Evolutionary conservation across 2,329 filamentous ascomycete species (phyloP), one percentile per base, ranked within the genome.

Genomic region (Ceratocystis destructans): DNA sequence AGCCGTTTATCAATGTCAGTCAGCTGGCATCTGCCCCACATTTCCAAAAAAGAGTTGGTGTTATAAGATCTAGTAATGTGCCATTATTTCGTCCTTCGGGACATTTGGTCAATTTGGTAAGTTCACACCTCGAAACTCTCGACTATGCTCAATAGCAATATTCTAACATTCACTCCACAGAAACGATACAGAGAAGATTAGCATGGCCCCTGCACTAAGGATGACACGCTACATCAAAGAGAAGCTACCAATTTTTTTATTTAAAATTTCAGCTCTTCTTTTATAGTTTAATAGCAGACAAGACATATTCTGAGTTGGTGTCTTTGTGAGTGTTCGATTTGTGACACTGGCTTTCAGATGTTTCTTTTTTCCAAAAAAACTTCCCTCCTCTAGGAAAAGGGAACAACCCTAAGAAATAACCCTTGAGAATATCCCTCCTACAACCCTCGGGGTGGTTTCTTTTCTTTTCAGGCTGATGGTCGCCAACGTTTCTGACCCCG

Each of bases 191-290:
- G 83, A 87, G 84, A 87, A 87, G 83, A 87, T 87, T 88, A 88
- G 87, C 86, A 88, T 88, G 86, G 86, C 86, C 86, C 83, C 82
- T 86, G 83, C 82, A 85, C 89, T 92, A 93, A 93, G 89, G 89
- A 92, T 93, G 89, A 92, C 88, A 91, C 87, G 86, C 85, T 87
- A 81, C 84, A 85, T 84, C 84, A 87, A 87, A 88, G 86, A 87
- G 85, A 86, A 83, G 82, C 84, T 83, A 81, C 64, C 64, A 66
- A 68, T 68, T 68, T 68, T 68, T 68, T 68, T 68, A 28, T 37
- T 1, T 22, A 12, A 62, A 46, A 45, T 68, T 44, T 61, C 53
- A 37, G n/a, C 8, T 33, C 37, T 46, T 31, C 64, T 64, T 46
- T 50, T 37, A 0, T 33, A 50, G 15, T 28, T 28, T 2, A 10